Percentiles rank a stretch among this genome's conserved stretches.
Conservation (phyloP, 768 basidiomycete species). For the Psilocybe sp. region DNA sequence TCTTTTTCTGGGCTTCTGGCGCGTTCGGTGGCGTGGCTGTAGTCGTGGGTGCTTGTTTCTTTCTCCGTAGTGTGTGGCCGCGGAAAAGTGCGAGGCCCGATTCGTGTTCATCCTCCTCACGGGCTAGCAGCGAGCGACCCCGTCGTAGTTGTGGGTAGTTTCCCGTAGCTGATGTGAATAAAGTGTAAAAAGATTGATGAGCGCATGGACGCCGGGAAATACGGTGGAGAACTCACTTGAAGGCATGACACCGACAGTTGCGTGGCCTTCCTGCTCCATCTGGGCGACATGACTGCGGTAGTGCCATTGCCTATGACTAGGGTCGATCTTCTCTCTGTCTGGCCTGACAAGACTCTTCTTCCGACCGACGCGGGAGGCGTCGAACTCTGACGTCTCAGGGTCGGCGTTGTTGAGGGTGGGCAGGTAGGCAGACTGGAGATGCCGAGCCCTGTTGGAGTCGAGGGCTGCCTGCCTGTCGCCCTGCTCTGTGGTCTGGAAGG, state of each 20-base stretch:
- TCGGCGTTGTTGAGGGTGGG: slow-evolving; percentile 26
- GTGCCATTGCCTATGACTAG: slow-evolving; percentile 91
- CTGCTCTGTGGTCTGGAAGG: slow-evolving; percentile 67
- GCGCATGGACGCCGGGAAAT: slow-evolving; percentile 12
- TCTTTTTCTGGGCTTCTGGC: slow-evolving; percentile 33
- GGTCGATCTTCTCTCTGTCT: slow-evolving; percentile 95
- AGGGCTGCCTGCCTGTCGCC: slow-evolving; percentile 63
- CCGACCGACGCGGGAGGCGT: slow-evolving; percentile 56
- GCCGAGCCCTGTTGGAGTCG: slow-evolving; percentile 50
- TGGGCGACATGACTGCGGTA: slow-evolving; percentile 86
- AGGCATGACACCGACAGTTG: slow-evolving; percentile 68
- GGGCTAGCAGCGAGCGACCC: slow-evolving; percentile 84
- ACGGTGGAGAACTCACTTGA: slow-evolving; percentile 60
- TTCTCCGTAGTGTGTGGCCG: slow-evolving; percentile 77
- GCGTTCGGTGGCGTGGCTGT: slow-evolving; percentile 31
- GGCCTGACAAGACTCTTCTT: slow-evolving; percentile 93
- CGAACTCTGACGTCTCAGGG: slow-evolving; percentile 40
- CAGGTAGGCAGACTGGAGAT: slow-evolving; percentile 40
- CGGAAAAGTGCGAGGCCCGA: slow-evolving; percentile 92
- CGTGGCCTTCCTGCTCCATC: slow-evolving; percentile 65
- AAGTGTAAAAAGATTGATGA: slow-evolving; percentile 8
- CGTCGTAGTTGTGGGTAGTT: slow-evolving; percentile 80
- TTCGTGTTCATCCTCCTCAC: slow-evolving; percentile 90
- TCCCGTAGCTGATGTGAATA: slow-evolving; percentile 57
- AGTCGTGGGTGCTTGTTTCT: slow-evolving; percentile 45